These are phyloP conservation scores for Fusarium sp. DNA, from an alignment of 2,329 filamentous ascomycete species.

Conservation along the genomic window DNA sequence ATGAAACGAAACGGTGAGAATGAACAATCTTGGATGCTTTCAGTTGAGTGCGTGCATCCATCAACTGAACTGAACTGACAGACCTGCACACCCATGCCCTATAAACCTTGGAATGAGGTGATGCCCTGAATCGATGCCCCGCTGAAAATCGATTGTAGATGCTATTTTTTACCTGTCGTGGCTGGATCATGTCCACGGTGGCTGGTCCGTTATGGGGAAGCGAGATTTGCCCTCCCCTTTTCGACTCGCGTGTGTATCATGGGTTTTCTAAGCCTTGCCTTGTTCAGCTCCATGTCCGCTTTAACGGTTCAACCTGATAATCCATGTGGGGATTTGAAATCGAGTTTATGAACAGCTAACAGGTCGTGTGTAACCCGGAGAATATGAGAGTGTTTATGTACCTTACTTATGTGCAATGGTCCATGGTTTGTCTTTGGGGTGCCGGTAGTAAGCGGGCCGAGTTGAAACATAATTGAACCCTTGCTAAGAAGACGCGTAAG, in stretches of 20 bases:
- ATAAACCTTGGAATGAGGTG: constrained; percentile 16
- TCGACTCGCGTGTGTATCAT: background rate
- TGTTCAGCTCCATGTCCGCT: constrained; percentile 9
- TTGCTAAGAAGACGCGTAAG: constrained; percentile 7
- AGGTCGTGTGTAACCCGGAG: constrained; percentile 10
- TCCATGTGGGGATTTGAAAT: background rate
- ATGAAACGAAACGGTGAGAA: constrained; percentile 35
- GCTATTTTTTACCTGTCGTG: constrained; percentile 17
- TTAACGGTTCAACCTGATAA: constrained; percentile 1
- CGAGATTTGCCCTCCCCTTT: constrained; percentile 40
- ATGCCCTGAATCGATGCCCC: constrained; percentile 9
- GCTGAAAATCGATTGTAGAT: constrained; percentile 4
- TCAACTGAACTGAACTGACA: constrained; percentile 18
- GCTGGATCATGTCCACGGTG: constrained; percentile 4
- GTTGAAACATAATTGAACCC: constrained; percentile 22
- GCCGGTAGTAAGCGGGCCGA: constrained; percentile 15
- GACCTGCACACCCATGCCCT: background rate
- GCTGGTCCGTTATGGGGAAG: constrained; percentile 36
- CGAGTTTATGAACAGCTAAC: background rate
- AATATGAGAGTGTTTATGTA: constrained; percentile 1
- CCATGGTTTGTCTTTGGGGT: background rate
- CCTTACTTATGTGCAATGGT: no score
- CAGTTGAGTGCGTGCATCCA: constrained; percentile 4
- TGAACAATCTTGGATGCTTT: background rate
- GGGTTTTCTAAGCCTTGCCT: background rate